Evolutionary conservation across 129 eudicot genomes (phyloP), one percentile per base, ranked within the genome.

Genomic region (Ambrosia trifida): DNA sequence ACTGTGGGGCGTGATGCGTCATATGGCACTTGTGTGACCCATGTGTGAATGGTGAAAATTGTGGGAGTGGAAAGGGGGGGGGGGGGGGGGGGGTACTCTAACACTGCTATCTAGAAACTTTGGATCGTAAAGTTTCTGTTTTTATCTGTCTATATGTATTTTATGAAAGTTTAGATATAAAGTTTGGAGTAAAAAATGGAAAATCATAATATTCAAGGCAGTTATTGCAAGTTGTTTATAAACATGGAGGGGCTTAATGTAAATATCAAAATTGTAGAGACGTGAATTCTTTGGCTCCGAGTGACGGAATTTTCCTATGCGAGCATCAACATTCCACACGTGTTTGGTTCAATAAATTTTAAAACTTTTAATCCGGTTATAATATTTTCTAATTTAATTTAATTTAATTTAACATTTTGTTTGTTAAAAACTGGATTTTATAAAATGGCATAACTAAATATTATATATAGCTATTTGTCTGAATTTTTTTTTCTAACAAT

Each of bases 201-300:
- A 30, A 13, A 14, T 11, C 2, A n/a, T 7, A 30, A 67, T 46
- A 3, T 67, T 28, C 6, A 46, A 28, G 71, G 56, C 7, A 3
- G 1, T 10, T 1, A 32, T 2, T 35, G 41, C 8, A 12, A 18
- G 8, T 40, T 18, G 20, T 5, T 51, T 16, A 5, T 12, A 53
- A 54, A 70, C 35, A 11, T 70, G 35, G 65, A 69, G 74, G 74
- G 36, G 38, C 53, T 38, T 14, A 70, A 17, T 13, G 52, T 20
- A 9, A 68, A 68, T 50, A 49, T 68, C 0, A 33, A 50, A 17
- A 33, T n/a, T 17, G 12, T 32, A 51, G 40, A 24, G 43, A 24
- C 11, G 3, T 49, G 43, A 47, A 8, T 64, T 40, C 32, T 40
- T 11, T 64, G 40, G 60, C 10, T 11, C 38, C 53, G 14, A 4